Evolutionary conservation across 148 eudicot species (phyloP).

Genomic region (Chenopodium berlandieri): DNA sequence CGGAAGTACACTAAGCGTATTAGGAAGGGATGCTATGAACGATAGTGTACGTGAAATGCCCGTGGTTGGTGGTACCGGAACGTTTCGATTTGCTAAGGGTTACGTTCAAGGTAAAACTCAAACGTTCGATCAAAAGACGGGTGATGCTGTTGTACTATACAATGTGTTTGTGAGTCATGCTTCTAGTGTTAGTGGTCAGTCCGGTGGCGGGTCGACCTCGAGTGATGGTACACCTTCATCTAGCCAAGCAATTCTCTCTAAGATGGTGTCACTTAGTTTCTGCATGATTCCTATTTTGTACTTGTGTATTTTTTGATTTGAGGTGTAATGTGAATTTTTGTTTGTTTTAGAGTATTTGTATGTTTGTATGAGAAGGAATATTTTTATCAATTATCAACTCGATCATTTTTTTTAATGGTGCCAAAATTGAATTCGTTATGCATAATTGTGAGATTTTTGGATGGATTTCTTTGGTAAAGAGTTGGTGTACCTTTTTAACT

Average conservation of each 20-base stretch:
- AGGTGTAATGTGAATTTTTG: not conserved
- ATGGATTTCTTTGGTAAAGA: not conserved
- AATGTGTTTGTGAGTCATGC: constrained; percentile 41
- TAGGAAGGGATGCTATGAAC: constrained; percentile 37
- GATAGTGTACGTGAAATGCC: constrained; percentile 41
- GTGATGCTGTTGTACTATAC: constrained; percentile 42
- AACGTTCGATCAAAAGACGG: constrained; percentile 29
- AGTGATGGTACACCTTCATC: constrained; percentile 16
- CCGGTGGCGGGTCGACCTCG: not conserved
- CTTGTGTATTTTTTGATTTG: constrained; percentile 15
- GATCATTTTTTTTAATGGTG: no score
- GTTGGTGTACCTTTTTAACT: not conserved
- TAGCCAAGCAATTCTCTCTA: not conserved
- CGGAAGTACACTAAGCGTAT: constrained; percentile 42
- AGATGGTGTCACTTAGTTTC: constrained; percentile 12
- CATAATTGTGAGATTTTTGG: not conserved
- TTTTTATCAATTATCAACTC: not conserved
- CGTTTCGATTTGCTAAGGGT: constrained; percentile 54
- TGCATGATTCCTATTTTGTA: constrained; percentile 17
- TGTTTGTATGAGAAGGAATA: not conserved
- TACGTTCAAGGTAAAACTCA: constrained; percentile 45
- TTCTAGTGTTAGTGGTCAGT: not conserved
- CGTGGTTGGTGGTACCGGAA: constrained; percentile 53
- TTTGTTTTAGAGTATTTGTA: not conserved
- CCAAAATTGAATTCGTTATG: not conserved